Evolutionary conservation across 179 eudicot species (phyloP).

Genomic region (Nepenthes alata): DNA sequence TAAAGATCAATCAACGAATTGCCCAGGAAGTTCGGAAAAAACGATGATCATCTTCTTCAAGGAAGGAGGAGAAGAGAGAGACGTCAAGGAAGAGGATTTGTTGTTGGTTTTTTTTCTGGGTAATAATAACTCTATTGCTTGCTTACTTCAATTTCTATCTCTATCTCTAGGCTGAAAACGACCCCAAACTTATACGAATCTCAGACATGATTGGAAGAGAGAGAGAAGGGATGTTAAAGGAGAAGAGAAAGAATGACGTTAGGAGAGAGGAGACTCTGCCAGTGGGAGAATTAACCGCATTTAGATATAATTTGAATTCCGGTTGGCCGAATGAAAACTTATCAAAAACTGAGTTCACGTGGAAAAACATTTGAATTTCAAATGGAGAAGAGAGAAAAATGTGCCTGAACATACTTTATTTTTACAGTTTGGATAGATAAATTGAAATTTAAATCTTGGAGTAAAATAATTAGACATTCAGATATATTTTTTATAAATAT

Average conservation of each 20-base stretch:
- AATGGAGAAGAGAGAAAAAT: too few relatives aligned
- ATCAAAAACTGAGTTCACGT: too few relatives aligned
- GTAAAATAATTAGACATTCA: too few relatives aligned
- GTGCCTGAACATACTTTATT: too few relatives aligned
- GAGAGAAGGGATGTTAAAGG: slow-evolving; percentile 1
- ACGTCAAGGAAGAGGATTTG: slow-evolving; percentile 33
- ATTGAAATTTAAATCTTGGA: too few relatives aligned
- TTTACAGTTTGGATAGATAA: too few relatives aligned
- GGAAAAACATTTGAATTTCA: too few relatives aligned
- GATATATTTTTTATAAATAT: too few relatives aligned
- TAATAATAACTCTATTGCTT: slow-evolving; percentile 12
- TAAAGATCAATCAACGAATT: not conserved
- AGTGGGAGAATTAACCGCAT: slow-evolving; percentile 24
- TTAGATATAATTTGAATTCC: slow-evolving; percentile 21
- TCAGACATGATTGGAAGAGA: slow-evolving; percentile 22
- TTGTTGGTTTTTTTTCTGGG: slow-evolving; percentile 1
- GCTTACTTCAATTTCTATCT: slow-evolving; percentile 8
- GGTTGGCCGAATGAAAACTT: slow-evolving; percentile 4
- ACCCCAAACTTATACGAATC: slow-evolving; percentile 5
- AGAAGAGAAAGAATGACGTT: slow-evolving; percentile 16
- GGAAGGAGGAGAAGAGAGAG: slow-evolving; percentile 19
- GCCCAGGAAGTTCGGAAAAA: not conserved
- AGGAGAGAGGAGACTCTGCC: slow-evolving; percentile 11
- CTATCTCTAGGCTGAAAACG: slow-evolving; percentile 2
- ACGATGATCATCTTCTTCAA: slow-evolving; percentile 1